Evolutionary conservation across 495 filamentous ascomycete species (phyloP), one percentile per base, ranked within the genome.

Genomic region (Pseudevernia furfuracea): DNA sequence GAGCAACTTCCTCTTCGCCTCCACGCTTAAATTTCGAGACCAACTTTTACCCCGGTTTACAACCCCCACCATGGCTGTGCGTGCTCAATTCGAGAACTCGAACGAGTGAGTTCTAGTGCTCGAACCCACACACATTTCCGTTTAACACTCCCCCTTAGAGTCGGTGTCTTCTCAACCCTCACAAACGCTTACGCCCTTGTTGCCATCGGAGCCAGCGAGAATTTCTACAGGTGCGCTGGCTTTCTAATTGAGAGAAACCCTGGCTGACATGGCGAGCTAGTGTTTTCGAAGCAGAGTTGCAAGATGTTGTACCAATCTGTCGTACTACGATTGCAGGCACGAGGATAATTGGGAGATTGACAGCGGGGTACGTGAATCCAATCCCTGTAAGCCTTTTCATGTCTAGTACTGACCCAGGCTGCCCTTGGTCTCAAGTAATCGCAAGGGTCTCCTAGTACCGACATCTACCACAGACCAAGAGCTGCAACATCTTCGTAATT

Each of bases 391-490:
- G 19, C 2, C 46, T 56, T 19, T 58, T 62, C 17, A 34, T 60
- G 28, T 58, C 37, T 2, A 37, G 19, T 57, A 32, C 63, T 52
- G 25, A 61, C 52, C 44, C 15, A 43, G 66, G 23, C 23, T 44
- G 23, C 28, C 10, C 14, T 30, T 32, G 25, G 12, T 17, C 23
- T 48, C 53, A 25, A 91, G 93, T 67, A 98, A 98, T 83, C 88
- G 90, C 67, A 93, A 96, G 75, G 94, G 94, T 69, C 89, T 98
- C 52, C 86, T 98, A 67, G 92, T 98, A 60, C 94, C 94, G 32
- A 97, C 94, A 17, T 88, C 87, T 41, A 97, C 94, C 61, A 96
- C 93, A 69, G 94, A 98, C 78, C 95, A 98, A 81, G 94, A 98
- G 79, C 82, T 98, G 59, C 91, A 96, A 75, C 95, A 97, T 75